Percentiles rank a stretch among this genome's conserved stretches.
Evolutionary conservation across 2,329 filamentous ascomycete species (phyloP).

Genomic region (Fusarium nelsonii): DNA sequence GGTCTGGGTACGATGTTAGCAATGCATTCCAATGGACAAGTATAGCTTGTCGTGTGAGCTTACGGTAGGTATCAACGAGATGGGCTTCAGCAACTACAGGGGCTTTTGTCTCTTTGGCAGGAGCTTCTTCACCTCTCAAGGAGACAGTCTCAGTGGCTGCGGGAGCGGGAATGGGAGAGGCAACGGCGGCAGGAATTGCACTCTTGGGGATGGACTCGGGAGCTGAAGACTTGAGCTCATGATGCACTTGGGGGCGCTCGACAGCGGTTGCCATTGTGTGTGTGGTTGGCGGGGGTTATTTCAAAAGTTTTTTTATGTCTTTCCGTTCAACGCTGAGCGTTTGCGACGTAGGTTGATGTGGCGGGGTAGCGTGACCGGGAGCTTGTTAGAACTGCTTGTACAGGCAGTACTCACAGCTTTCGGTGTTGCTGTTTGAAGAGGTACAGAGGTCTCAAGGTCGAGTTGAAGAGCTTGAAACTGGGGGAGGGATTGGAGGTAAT

Average conservation of each 20-base stretch:
- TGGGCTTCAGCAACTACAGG: conserved; percentile 81
- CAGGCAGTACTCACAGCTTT: conserved; percentile 45
- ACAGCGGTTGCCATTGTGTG: conserved; percentile 46
- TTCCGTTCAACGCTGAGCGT: conserved; percentile 34
- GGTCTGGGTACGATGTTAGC: conserved; percentile 59
- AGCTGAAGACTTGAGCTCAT: conserved; percentile 32
- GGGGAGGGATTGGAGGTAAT: not conserved
- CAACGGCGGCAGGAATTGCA: conserved; percentile 28
- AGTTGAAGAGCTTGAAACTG: conserved; percentile 8
- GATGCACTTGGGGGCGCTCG: conserved; percentile 40
- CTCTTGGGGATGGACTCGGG: conserved; percentile 32
- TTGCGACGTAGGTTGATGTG: conserved; percentile 41
- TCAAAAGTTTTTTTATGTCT: conserved; percentile 26
- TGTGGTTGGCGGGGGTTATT: conserved; percentile 30
- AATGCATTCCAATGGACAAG: conserved; percentile 16
- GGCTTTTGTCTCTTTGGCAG: conserved; percentile 51
- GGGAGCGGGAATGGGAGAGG: conserved; percentile 32
- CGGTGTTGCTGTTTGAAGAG: conserved; percentile 42
- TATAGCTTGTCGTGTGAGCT: conserved; percentile 48
- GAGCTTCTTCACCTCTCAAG: conserved; percentile 22
- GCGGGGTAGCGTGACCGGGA: conserved; percentile 48
- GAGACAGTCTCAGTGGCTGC: conserved; percentile 31
- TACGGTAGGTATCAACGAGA: conserved; percentile 79
- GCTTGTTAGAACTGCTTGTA: conserved; percentile 47
- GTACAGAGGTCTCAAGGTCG: conserved; percentile 32